A percentile compares a stretch with the other conserved stretches of the same genome.
Conservation (phyloP, 2,329 filamentous ascomycete genomes). For the Penicillium vulpinum region DNA sequence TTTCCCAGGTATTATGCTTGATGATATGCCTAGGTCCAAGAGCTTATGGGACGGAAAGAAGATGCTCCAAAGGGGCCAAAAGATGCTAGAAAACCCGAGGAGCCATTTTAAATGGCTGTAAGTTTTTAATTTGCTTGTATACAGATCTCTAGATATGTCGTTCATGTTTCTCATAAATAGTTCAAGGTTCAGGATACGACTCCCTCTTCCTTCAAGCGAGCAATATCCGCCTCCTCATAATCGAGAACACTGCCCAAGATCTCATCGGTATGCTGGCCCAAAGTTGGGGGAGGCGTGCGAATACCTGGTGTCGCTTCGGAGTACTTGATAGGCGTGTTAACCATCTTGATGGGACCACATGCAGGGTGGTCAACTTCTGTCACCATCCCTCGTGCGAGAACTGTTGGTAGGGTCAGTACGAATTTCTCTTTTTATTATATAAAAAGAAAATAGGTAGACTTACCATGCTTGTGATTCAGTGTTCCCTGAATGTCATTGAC, state of each 20-base stretch:
- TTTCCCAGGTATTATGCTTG: no score
- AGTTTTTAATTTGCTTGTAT: background rate
- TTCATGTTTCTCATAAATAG: conserved; percentile 5
- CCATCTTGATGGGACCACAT: conserved; percentile 83
- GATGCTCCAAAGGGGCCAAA: background rate
- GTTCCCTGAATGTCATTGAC: conserved; percentile 90
- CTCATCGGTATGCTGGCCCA: conserved; percentile 86
- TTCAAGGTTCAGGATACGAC: conserved; percentile 56
- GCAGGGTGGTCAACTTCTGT: conserved; percentile 77
- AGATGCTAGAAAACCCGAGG: background rate
- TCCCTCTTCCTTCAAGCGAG: conserved; percentile 63
- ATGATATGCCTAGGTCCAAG: background rate
- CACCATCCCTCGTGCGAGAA: conserved; percentile 80
- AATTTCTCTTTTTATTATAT: background rate
- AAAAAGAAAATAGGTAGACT: conserved; percentile 22
- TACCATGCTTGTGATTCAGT: conserved; percentile 79
- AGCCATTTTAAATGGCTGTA: no score
- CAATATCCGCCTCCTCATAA: conserved; percentile 60
- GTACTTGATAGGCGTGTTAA: conserved; percentile 94
- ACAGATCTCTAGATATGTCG: conserved; percentile 1
- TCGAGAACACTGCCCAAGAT: conserved; percentile 66
- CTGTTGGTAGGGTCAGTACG: conserved; percentile 36
- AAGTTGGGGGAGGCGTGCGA: conserved; percentile 73
- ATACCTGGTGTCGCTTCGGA: conserved; percentile 77
- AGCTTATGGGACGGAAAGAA: background rate